Percentiles rank a stretch among this genome's conserved stretches.
These are phyloP conservation scores for Psophocarpus tetragonolobus DNA, from an alignment of 306 rosid genomes.

Conservation along the genomic window DNA sequence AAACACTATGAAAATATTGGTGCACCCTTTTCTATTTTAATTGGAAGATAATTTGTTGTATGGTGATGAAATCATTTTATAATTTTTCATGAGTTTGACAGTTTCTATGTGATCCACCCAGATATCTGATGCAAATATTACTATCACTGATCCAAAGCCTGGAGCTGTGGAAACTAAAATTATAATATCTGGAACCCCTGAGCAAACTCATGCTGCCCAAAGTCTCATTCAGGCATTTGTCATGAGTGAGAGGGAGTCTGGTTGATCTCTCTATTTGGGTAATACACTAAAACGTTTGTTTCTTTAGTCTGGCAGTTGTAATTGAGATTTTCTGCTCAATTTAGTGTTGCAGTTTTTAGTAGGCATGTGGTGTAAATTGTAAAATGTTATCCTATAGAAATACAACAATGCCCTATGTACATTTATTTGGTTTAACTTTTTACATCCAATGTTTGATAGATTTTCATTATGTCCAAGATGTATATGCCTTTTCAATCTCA, in stretches of 20 bases:
- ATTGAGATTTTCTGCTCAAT: constrained; percentile 14
- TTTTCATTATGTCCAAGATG: background rate
- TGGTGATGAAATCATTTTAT: constrained; percentile 27
- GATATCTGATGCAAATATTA: constrained; percentile 94
- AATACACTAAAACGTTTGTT: constrained; percentile 37
- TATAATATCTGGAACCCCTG: constrained; percentile 93
- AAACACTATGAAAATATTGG: background rate
- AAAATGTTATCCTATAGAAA: constrained; percentile 25
- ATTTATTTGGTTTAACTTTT: constrained; percentile 15
- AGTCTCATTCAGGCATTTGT: constrained; percentile 99
- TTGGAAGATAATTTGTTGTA: constrained; percentile 11
- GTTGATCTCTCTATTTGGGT: constrained; percentile 57
- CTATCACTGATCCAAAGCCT: constrained; percentile 78
- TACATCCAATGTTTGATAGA: constrained; percentile 9
- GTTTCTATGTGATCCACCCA: constrained; percentile 44
- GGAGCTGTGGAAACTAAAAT: constrained; percentile 88
- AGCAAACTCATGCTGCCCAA: constrained; percentile 97
- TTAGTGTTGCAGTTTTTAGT: constrained; percentile 27
- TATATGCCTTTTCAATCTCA: constrained; percentile 19
- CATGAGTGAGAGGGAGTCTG: constrained; percentile 75
- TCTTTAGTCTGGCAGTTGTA: constrained; percentile 31
- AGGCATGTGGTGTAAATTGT: constrained; percentile 33
- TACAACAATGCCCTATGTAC: constrained; percentile 29
- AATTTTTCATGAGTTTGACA: constrained; percentile 11
- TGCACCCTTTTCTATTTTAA: constrained; percentile 5